phyloP scores from a whole-genome alignment of 1,284 basidiomycete species.

The Malassezia vespertilionis region DNA sequence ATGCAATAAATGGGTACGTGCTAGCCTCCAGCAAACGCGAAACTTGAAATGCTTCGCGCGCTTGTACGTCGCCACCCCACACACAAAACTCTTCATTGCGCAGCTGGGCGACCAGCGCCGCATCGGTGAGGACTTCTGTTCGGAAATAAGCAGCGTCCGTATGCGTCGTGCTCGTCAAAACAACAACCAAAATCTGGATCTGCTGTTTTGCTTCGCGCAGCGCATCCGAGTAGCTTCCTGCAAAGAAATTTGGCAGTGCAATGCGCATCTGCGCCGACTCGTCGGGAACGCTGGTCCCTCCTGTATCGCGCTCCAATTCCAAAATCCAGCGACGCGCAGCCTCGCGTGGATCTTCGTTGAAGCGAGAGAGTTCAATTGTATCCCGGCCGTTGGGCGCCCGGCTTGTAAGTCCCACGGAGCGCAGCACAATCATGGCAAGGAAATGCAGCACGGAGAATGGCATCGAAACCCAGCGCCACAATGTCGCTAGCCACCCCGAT shows the following conservation, averaged over 20 bases:
- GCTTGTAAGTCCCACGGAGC: neutral
- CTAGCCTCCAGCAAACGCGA: constrained; percentile 74
- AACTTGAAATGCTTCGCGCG: constrained; percentile 72
- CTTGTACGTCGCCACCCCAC: constrained; percentile 74
- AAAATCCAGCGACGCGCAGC: constrained; percentile 7
- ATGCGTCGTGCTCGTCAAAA: constrained; percentile 81
- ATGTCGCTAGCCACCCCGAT: neutral
- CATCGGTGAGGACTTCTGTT: constrained; percentile 66
- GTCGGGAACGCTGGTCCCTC: neutral
- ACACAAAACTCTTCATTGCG: constrained; percentile 62
- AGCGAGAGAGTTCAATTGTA: constrained; percentile 1
- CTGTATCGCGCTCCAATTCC: constrained; percentile 8
- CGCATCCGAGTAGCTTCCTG: constrained; percentile 72
- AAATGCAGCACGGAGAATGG: constrained; percentile 7
- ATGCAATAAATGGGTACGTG: constrained; percentile 82
- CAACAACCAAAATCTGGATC: constrained; percentile 62
- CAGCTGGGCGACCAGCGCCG: constrained; percentile 58
- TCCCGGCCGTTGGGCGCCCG: neutral
- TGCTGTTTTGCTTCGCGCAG: constrained; percentile 62
- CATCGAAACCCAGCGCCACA: constrained; percentile 4
- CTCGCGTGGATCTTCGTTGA: constrained; percentile 1
- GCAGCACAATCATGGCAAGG: neutral
- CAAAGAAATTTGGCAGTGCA: constrained; percentile 53
- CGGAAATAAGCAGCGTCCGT: constrained; percentile 79
- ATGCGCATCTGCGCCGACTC: neutral